phyloP scores from a whole-genome alignment of 169 alveolate genomes.

The Hepatocystis sp. region DNA sequence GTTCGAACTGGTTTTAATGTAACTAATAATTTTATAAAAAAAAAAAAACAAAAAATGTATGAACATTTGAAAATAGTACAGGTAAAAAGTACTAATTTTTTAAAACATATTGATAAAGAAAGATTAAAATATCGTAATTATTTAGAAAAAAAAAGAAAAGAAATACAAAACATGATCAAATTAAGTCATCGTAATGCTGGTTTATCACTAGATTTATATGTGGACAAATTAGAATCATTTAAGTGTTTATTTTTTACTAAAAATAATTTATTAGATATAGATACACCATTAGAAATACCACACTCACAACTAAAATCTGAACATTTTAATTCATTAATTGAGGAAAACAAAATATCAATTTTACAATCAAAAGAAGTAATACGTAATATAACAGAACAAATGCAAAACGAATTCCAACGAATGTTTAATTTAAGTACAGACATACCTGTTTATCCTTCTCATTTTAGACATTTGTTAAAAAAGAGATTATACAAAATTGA shows the following conservation, averaged over 20 bases:
- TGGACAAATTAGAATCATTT: slow-evolving; percentile 64
- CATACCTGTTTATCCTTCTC: slow-evolving; percentile 68
- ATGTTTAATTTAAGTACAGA: slow-evolving; percentile 25
- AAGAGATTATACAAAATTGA: slow-evolving; percentile 21
- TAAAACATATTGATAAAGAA: slow-evolving; percentile 50
- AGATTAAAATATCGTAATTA: slow-evolving; percentile 51
- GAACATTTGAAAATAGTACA: slow-evolving; percentile 40
- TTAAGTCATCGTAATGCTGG: slow-evolving; percentile 73
- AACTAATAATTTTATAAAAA: slow-evolving; percentile 25
- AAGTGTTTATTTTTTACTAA: slow-evolving; percentile 64
- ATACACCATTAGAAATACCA: slow-evolving; percentile 44
- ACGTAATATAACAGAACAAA: slow-evolving; percentile 7
- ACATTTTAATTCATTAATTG: slow-evolving; percentile 15
- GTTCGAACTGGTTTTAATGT: slow-evolving; percentile 46
- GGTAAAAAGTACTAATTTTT: slow-evolving; percentile 49
- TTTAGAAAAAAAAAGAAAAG: slow-evolving; percentile 61
- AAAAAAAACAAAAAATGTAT: slow-evolving; percentile 28
- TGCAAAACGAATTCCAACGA: slow-evolving; percentile 31
- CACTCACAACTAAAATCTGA: slow-evolving; percentile 68
- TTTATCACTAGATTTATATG: slow-evolving; percentile 45
- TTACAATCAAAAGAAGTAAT: slow-evolving; percentile 22
- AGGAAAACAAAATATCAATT: slow-evolving; percentile 9
- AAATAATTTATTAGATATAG: slow-evolving; percentile 60
- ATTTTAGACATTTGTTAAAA: slow-evolving; percentile 28
- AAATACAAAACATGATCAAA: slow-evolving; percentile 55